Conservation (phyloP, 306 rosid genomes). For the Malus orientalis region DNA sequence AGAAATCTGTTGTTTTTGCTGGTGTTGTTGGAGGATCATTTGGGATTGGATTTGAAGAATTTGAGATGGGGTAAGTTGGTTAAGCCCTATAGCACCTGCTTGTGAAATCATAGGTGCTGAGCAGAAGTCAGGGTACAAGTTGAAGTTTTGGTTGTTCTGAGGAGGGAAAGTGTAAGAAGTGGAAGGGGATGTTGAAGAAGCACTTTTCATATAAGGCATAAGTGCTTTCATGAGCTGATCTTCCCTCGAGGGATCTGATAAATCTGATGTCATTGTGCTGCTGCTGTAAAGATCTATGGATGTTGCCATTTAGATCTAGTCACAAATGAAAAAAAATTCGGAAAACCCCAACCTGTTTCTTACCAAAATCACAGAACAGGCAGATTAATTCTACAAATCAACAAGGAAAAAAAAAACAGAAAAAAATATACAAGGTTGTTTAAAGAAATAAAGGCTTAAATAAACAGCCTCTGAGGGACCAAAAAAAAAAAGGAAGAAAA, state of each 20-base stretch:
- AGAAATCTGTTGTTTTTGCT: slow-evolving; percentile 8
- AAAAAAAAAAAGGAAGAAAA: slow-evolving; percentile 15
- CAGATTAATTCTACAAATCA: neutral
- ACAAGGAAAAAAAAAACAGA: slow-evolving; percentile 4
- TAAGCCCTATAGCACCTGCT: slow-evolving; percentile 49
- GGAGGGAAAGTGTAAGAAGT: slow-evolving; percentile 8
- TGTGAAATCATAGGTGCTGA: slow-evolving; percentile 31
- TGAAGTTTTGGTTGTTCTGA: slow-evolving; percentile 6
- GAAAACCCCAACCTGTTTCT: slow-evolving; percentile 10
- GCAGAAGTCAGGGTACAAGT: slow-evolving; percentile 18
- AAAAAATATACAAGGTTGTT: neutral
- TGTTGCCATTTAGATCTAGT: slow-evolving; percentile 35
- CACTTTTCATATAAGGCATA: slow-evolving; percentile 60
- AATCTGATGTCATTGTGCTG: slow-evolving; percentile 17
- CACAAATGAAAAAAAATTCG: neutral
- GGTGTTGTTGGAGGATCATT: slow-evolving; percentile 31
- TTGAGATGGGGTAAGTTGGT: slow-evolving; percentile 67
- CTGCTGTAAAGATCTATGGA: slow-evolving; percentile 38
- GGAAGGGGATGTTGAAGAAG: slow-evolving; percentile 9
- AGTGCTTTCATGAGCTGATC: slow-evolving; percentile 67
- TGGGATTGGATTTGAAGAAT: slow-evolving; percentile 77
- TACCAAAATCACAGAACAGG: slow-evolving; percentile 29
- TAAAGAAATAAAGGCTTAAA: neutral
- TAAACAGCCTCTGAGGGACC: slow-evolving; percentile 12
- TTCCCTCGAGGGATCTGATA: slow-evolving; percentile 49